phyloP scores from a whole-genome alignment of 192 early-diverging fungal genomes.

The Physocladia obscura region DNA sequence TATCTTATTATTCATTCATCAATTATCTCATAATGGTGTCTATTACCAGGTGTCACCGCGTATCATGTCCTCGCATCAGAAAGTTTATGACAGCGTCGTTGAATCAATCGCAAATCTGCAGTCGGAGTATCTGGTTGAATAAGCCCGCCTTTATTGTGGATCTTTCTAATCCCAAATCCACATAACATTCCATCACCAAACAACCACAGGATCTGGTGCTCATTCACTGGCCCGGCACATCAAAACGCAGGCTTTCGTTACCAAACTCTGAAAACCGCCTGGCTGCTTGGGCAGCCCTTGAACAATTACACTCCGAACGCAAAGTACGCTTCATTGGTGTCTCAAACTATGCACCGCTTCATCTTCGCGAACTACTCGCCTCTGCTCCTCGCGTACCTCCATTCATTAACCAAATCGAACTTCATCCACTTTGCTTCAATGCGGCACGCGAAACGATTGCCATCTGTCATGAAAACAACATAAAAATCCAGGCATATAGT shows the following conservation, averaged over 20 bases:
- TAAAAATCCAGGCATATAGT: slow-evolving; percentile 39
- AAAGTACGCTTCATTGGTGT: slow-evolving; percentile 67
- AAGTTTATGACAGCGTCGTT: slow-evolving; percentile 29
- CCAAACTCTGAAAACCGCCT: slow-evolving; percentile 30
- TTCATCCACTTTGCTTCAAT: slow-evolving; percentile 34
- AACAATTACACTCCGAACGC: slow-evolving; percentile 33
- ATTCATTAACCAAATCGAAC: slow-evolving; percentile 36
- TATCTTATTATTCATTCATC: background rate
- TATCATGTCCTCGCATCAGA: background rate
- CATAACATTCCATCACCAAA: too few relatives aligned
- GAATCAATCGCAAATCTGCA: slow-evolving; percentile 32
- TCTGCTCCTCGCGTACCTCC: slow-evolving; percentile 20
- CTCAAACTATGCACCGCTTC: slow-evolving; percentile 59
- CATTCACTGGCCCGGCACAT: slow-evolving; percentile 41
- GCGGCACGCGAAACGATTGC: background rate
- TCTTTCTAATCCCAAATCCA: background rate
- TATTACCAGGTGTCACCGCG: slow-evolving; percentile 3
- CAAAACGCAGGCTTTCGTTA: background rate
- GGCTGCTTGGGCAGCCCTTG: slow-evolving; percentile 41
- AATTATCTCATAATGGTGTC: background rate
- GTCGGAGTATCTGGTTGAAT: slow-evolving; percentile 11
- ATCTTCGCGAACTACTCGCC: slow-evolving; percentile 52
- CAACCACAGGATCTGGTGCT: slow-evolving; percentile 35
- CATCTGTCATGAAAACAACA: slow-evolving; percentile 18
- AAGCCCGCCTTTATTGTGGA: too few relatives aligned